phyloP scores from a whole-genome alignment of 73 alveolate genomes.

The Paramecium sonneborni region DNA sequence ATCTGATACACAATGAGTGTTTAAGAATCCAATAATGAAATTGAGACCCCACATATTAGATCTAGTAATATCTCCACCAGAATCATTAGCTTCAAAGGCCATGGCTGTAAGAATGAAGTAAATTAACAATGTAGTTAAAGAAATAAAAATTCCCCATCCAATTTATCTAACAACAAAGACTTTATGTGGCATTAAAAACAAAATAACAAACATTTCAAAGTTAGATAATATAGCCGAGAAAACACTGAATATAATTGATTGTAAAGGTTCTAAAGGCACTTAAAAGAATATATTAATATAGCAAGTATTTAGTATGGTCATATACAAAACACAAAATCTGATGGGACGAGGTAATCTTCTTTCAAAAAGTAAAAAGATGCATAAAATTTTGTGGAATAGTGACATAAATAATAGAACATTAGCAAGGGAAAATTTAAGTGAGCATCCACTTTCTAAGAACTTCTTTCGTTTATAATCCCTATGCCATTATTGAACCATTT shows the following conservation, averaged over 20 bases:
- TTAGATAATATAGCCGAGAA: background rate
- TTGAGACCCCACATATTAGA: conserved; percentile 36
- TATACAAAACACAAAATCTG: conserved; percentile 9
- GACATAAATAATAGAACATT: background rate
- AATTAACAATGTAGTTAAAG: background rate
- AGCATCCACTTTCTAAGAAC: background rate
- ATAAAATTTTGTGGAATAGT: background rate
- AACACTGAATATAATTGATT: background rate
- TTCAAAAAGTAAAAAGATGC: background rate
- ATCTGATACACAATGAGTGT: background rate
- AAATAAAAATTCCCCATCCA: conserved; percentile 22
- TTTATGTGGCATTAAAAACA: conserved; percentile 28
- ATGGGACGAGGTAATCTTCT: background rate
- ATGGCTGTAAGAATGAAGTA: background rate
- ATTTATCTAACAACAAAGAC: background rate
- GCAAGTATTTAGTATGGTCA: background rate
- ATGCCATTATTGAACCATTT: background rate
- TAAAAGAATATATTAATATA: background rate
- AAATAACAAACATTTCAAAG: conserved; percentile 8
- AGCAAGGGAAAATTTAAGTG: background rate
- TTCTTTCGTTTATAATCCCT: background rate
- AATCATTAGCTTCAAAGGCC: conserved; percentile 6
- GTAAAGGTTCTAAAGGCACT: background rate
- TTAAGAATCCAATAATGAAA: conserved; percentile 1
- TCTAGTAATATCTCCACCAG: conserved; percentile 37